Percentiles rank a stretch among this genome's conserved stretches.
Conservation (phyloP, 78 protist genomes). For the Planoprotostelium fungivorum region DNA sequence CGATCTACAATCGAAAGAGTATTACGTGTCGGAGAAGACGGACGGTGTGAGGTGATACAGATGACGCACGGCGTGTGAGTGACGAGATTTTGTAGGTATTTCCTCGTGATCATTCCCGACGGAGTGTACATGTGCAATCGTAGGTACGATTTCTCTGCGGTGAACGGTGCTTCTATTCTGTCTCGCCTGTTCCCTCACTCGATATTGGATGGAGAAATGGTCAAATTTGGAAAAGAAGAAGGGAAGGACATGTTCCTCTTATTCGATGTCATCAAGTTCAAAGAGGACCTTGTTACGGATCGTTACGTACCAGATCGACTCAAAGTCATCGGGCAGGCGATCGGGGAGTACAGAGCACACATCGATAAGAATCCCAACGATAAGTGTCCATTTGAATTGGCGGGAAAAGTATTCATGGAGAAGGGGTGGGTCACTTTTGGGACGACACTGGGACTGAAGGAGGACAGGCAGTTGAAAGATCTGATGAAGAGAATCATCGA, state of each 20-base stretch:
- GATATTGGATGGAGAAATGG: constrained; percentile 64
- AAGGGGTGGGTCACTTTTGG: neutral
- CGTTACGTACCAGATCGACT: neutral
- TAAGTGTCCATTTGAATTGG: too few species aligned
- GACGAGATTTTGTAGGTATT: neutral
- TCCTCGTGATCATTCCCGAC: constrained; percentile 10
- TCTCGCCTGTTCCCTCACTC: constrained; percentile 6
- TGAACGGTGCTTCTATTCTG: neutral
- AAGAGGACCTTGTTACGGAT: neutral
- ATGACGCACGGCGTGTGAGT: neutral
- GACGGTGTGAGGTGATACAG: constrained; percentile 33
- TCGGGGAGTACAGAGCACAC: neutral
- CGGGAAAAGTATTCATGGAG: neutral
- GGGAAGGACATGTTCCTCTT: neutral
- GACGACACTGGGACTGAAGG: neutral
- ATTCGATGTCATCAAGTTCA: neutral
- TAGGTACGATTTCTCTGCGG: constrained; percentile 30
- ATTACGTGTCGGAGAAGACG: constrained; percentile 47
- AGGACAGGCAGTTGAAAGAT: neutral
- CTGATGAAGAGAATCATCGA: neutral
- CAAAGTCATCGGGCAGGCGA: neutral
- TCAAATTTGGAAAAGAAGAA: constrained; percentile 17
- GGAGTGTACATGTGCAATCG: constrained; percentile 24
- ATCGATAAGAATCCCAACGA: neutral
- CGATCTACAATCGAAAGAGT: constrained; percentile 26